Evolutionary conservation across 495 filamentous ascomycete genomes (phyloP).

Genomic region (Penicillium goetzii): DNA sequence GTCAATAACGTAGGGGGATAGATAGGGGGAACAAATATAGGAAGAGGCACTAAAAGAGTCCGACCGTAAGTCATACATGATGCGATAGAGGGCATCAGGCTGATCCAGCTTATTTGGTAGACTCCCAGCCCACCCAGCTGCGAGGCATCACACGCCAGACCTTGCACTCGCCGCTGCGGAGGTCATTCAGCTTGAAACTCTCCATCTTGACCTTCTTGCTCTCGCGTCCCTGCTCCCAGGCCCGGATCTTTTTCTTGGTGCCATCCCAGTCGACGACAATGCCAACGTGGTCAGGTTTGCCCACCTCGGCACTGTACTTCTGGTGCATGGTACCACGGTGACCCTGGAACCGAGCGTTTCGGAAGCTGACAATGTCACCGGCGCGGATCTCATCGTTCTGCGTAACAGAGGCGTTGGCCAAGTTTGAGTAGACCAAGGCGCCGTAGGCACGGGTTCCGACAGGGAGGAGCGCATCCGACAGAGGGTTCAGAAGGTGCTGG

Average conservation of each 20-base stretch:
- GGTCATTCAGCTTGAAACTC: slow-evolving; percentile 89
- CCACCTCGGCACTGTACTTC: slow-evolving; percentile 88
- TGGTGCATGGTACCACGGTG: slow-evolving; percentile 94
- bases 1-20: neutral
- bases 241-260: slow-evolving; percentile 95
- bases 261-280: slow-evolving; percentile 99
- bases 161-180: slow-evolving; percentile 93
- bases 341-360: slow-evolving; percentile 93
- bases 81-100: slow-evolving; percentile 9
- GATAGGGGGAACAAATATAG: neutral
- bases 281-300: slow-evolving; percentile 90
- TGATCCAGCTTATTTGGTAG: slow-evolving; percentile 36
- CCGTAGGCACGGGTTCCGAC: slow-evolving; percentile 88
- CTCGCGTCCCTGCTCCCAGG: slow-evolving; percentile 94
- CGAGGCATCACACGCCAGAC: slow-evolving; percentile 95
- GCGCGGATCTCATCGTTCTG: slow-evolving; percentile 93
- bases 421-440: slow-evolving; percentile 87
- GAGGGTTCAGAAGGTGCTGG: slow-evolving; percentile 73
- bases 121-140: slow-evolving; percentile 88
- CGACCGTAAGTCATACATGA: slow-evolving; percentile 28
- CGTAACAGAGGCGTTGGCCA: slow-evolving; percentile 87
- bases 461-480: slow-evolving; percentile 74
- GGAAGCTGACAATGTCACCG: slow-evolving; percentile 90
- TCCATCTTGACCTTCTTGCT: slow-evolving; percentile 93
- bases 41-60: slow-evolving; percentile 15